These are phyloP conservation scores for Chaetomium globosum DNA, from an alignment of 2,329 filamentous ascomycete genomes.

Conservation along the genomic window DNA sequence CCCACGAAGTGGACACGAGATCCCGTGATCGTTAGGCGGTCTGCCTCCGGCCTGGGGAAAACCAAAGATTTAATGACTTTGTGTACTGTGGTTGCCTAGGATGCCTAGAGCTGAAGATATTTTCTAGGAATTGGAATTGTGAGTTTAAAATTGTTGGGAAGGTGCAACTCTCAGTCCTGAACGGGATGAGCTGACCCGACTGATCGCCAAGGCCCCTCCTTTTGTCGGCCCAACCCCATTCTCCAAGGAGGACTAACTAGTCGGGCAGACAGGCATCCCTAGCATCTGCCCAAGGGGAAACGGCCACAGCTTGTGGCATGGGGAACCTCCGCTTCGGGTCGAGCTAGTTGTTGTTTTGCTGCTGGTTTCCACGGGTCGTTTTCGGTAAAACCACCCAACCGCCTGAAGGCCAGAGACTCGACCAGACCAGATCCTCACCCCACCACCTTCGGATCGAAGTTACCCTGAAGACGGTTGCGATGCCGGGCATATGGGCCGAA, in stretches of 20 bases:
- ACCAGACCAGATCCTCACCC: background rate
- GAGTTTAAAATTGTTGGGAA: background rate
- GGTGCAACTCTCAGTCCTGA: background rate
- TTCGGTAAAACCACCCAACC: background rate
- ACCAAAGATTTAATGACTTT: background rate
- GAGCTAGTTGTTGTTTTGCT: background rate
- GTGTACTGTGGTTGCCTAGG: conserved; percentile 11
- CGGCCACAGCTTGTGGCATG: background rate
- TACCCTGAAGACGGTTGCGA: background rate
- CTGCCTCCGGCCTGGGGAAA: background rate
- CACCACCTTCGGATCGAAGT: background rate
- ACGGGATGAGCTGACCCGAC: conserved; percentile 2
- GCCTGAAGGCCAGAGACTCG: background rate
- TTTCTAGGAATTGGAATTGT: background rate
- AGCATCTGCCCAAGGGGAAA: background rate
- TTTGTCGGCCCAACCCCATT: background rate
- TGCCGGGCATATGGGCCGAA: background rate
- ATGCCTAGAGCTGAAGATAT: conserved; percentile 11
- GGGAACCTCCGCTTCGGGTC: background rate
- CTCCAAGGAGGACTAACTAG: background rate
- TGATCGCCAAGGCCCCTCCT: conserved; percentile 4
- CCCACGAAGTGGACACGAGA: conserved; percentile 24
- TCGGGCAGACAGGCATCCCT: conserved; percentile 9
- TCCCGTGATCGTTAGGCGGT: conserved; percentile 29
- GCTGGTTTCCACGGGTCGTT: background rate